Evolutionary conservation across 2,329 filamentous ascomycete species (phyloP).

Genomic region (Phyllosticta citriasiana): DNA sequence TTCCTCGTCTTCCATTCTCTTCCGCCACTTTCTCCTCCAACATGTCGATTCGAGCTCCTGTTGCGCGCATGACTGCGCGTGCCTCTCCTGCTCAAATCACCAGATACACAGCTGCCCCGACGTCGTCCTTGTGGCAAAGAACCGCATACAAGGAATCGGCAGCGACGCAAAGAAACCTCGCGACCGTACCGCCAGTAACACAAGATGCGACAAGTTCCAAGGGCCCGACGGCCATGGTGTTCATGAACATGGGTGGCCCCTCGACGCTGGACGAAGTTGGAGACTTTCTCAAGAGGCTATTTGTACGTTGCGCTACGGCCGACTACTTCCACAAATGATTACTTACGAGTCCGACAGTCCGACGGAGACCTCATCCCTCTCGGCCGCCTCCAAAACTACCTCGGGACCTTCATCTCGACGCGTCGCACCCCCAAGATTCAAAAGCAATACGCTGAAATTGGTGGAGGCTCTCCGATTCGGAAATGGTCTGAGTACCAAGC

Average conservation of each 20-base stretch:
- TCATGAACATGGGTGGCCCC: constrained; percentile 97
- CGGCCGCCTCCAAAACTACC: constrained; percentile 78
- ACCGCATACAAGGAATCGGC: background rate
- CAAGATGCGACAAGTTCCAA: constrained; percentile 61
- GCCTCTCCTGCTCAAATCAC: constrained; percentile 20
- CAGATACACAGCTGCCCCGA: constrained; percentile 20
- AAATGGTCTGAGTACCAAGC: constrained; percentile 97
- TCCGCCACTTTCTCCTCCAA: constrained; percentile 14
- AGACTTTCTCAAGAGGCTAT: constrained; percentile 80
- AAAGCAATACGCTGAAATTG: constrained; percentile 90
- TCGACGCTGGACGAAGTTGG: constrained; percentile 80
- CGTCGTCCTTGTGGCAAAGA: constrained; percentile 24
- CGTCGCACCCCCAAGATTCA: constrained; percentile 92
- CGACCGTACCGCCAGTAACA: constrained; percentile 59
- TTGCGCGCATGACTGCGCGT: constrained; percentile 24
- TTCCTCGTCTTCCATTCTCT: constrained; percentile 12
- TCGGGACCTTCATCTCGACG: constrained; percentile 77
- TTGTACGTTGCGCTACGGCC: constrained; percentile 51
- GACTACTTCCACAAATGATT: background rate
- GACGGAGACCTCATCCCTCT: constrained; percentile 95
- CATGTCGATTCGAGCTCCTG: constrained; percentile 29
- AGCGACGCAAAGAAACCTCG: background rate
- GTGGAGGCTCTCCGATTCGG: constrained; percentile 93
- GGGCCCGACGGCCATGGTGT: constrained; percentile 94
- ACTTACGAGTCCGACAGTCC: constrained; percentile 43